Percentiles rank a stretch among this genome's conserved stretches.
Evolutionary conservation across 495 filamentous ascomycete species (phyloP).

Genomic region (Penicillium psychrofluorescens): DNA sequence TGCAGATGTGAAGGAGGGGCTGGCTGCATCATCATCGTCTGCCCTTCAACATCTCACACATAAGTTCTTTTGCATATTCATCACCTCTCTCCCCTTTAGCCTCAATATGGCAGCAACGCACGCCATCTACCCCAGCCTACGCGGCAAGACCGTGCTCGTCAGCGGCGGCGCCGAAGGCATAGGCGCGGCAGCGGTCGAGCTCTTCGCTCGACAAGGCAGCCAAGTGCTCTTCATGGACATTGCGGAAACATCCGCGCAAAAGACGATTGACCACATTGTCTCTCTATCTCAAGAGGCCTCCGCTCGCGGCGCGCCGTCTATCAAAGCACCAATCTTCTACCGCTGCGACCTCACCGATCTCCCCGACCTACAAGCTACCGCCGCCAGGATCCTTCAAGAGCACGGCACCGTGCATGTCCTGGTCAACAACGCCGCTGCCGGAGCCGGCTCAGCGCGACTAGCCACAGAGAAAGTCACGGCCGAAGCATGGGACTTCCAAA

Average conservation of each 20-base stretch:
- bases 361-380: constrained; percentile 14
- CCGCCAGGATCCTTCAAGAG: constrained; percentile 17
- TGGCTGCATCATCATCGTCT: too few relatives aligned
- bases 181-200: constrained; percentile 36
- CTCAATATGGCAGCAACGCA: too few relatives aligned
- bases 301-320: background rate
- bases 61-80: too few relatives aligned
- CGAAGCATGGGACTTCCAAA: constrained; percentile 16
- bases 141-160: constrained; percentile 42
- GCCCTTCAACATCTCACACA: too few relatives aligned
- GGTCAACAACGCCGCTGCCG: constrained; percentile 31
- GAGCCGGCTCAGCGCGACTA: constrained; percentile 8
- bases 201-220: constrained; percentile 39
- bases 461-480: constrained; percentile 16
- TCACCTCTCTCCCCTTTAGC: too few relatives aligned
- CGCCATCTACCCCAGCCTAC: constrained; percentile 17
- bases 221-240: constrained; percentile 43
- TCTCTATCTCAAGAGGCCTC: background rate
- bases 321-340: constrained; percentile 6
- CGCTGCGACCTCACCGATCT: constrained; percentile 39
- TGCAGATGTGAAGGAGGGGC: too few relatives aligned
- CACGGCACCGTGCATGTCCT: constrained; percentile 26
- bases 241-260: constrained; percentile 13
- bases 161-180: constrained; percentile 47
- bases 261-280: constrained; percentile 2